phyloP scores from a whole-genome alignment of 208 protist species.

The Leishmania mexicana region DNA sequence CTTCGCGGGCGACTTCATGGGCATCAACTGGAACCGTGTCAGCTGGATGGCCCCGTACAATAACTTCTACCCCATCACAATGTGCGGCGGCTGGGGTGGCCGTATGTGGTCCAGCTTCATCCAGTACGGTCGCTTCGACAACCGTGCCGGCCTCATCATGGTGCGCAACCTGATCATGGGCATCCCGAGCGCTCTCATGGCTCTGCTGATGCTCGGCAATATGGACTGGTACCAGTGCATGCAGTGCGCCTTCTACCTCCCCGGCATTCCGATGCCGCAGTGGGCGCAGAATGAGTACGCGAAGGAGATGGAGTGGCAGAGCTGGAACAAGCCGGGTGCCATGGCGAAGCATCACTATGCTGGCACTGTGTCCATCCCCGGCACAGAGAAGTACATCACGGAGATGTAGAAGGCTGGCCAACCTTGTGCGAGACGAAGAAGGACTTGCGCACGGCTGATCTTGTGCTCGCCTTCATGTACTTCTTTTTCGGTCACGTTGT shows the following conservation, averaged over 20 bases:
- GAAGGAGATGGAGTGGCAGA: slow-evolving; percentile 72
- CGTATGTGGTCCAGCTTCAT: slow-evolving; percentile 88
- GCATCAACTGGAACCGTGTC: slow-evolving; percentile 88
- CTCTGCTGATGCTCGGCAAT: slow-evolving; percentile 79
- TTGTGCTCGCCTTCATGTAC: not conserved
- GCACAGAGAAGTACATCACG: slow-evolving; percentile 77
- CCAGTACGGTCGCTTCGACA: slow-evolving; percentile 86
- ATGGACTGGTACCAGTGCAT: slow-evolving; percentile 87
- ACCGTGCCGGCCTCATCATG: slow-evolving; percentile 61
- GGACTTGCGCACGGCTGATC: not conserved
- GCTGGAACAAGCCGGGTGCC: slow-evolving; percentile 80
- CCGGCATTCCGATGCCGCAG: slow-evolving; percentile 50
- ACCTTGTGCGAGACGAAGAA: not conserved
- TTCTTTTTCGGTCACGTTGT: not conserved
- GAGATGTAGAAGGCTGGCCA: slow-evolving; percentile 33
- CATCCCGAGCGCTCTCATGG: slow-evolving; percentile 58
- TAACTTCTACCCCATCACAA: slow-evolving; percentile 91
- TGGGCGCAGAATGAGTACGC: slow-evolving; percentile 75
- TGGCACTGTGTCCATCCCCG: slow-evolving; percentile 84
- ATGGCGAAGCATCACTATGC: slow-evolving; percentile 90
- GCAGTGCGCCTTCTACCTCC: slow-evolving; percentile 55
- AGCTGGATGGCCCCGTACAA: slow-evolving; percentile 91
- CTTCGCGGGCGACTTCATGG: slow-evolving; percentile 83
- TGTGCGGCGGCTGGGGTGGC: slow-evolving; percentile 80
- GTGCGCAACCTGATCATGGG: slow-evolving; percentile 68